Percentiles rank a stretch among this genome's conserved stretches.
phyloP scores from a whole-genome alignment of 1,284 basidiomycete species.

The Papiliotrema nemorosa region DNA sequence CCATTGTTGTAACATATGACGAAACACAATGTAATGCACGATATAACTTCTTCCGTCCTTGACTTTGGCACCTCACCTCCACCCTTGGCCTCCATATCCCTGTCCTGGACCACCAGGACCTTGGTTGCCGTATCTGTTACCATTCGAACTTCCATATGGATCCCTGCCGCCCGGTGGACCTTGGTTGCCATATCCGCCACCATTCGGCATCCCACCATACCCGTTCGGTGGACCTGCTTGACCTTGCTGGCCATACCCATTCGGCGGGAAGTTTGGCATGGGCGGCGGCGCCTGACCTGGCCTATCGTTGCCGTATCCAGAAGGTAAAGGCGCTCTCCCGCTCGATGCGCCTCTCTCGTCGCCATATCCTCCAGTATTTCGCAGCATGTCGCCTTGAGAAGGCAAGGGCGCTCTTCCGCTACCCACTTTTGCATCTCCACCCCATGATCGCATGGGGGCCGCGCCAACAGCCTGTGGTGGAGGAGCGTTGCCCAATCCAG shows the following conservation, averaged over 20 bases:
- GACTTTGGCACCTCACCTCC: neutral
- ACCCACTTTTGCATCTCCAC: neutral
- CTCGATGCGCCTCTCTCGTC: neutral
- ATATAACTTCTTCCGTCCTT: neutral
- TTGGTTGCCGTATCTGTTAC: neutral
- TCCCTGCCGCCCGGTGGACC: constrained; percentile 1
- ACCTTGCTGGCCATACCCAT: constrained; percentile 7
- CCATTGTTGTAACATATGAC: constrained; percentile 20
- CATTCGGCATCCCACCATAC: constrained; percentile 3
- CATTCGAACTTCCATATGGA: neutral
- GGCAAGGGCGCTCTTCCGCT: constrained; percentile 26
- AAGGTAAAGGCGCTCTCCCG: neutral
- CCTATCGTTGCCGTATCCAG: neutral
- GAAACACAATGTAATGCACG: neutral
- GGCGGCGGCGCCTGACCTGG: neutral
- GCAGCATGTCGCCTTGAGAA: constrained; percentile 50
- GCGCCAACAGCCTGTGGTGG: constrained; percentile 1
- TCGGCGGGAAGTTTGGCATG: neutral
- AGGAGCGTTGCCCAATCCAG: constrained; percentile 23
- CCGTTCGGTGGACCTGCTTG: constrained; percentile 11
- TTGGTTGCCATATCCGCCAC: neutral
- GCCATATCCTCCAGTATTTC: constrained; percentile 18
- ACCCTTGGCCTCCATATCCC: constrained; percentile 4
- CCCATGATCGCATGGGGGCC: constrained; percentile 6
- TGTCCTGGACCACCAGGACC: neutral